Evolutionary conservation across 164 flowering plant genomes (phyloP).

Genomic region (Magnolia kwangsiensis): DNA sequence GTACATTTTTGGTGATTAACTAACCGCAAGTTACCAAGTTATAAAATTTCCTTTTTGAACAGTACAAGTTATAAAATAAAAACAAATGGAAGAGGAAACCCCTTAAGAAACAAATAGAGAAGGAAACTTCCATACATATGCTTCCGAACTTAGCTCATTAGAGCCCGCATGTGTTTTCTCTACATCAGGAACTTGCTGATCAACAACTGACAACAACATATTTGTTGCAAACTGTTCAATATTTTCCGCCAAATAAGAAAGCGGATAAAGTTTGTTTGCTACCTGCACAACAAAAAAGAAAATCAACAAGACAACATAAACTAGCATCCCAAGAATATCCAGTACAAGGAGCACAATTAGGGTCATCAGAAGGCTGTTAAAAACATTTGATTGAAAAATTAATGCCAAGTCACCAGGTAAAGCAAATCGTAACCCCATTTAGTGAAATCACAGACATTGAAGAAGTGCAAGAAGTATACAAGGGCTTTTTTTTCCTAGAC

Average conservation of each 20-base stretch:
- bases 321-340: neutral
- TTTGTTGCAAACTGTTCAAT: conserved; percentile 81
- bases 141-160: conserved; percentile 43
- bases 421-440: neutral
- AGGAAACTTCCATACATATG: conserved; percentile 38
- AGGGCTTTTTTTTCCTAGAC: neutral
- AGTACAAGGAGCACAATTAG: too few relatives aligned
- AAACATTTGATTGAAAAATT: neutral
- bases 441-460: neutral
- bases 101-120: neutral
- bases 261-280: conserved; percentile 81
- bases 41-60: too few relatives aligned
- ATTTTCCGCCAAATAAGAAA: conserved; percentile 47
- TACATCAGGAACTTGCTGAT: conserved; percentile 37
- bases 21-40: too few relatives aligned
- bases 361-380: too few relatives aligned
- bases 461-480: neutral
- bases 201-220: conserved; percentile 72
- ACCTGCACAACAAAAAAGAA: conserved; percentile 43
- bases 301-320: neutral
- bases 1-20: too few relatives aligned
- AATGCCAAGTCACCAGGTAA: neutral
- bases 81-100: neutral
- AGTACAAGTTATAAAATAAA: too few relatives aligned
- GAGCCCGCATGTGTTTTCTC: conserved; percentile 35